phyloP scores from a whole-genome alignment of 169 alveolate species.

The Babesia caballi region DNA sequence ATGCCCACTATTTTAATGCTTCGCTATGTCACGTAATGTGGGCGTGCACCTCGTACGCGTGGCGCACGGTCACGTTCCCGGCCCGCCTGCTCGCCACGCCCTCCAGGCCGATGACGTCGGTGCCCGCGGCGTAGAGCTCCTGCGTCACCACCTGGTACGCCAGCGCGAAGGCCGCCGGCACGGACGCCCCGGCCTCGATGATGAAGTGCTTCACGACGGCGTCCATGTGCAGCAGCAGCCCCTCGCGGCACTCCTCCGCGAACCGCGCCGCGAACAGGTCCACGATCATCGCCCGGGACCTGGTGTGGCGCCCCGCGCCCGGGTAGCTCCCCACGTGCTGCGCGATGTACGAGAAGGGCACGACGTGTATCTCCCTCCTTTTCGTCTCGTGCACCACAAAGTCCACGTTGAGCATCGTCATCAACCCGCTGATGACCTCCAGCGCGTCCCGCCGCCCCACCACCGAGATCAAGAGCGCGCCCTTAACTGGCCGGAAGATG shows the following conservation, averaged over 20 bases:
- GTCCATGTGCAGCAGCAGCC: neutral
- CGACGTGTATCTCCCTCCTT: neutral
- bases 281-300: neutral
- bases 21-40: neutral
- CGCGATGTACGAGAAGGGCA: neutral
- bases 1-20: neutral
- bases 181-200: neutral
- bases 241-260: neutral
- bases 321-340: neutral
- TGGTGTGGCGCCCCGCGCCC: neutral
- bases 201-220: neutral
- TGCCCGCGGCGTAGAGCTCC: slow-evolving; percentile 2
- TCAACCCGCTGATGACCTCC: neutral
- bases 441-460: neutral
- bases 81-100: neutral
- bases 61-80: neutral
- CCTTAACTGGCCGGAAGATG: slow-evolving; percentile 1
- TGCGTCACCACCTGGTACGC: slow-evolving; percentile 10
- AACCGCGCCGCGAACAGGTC: neutral
- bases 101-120: neutral
- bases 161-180: neutral
- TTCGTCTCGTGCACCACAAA: neutral
- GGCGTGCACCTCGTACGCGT: neutral
- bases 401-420: slow-evolving; percentile 12
- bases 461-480: neutral